Evolutionary conservation across 805 yeast species (phyloP).

Genomic region (Candida pini): DNA sequence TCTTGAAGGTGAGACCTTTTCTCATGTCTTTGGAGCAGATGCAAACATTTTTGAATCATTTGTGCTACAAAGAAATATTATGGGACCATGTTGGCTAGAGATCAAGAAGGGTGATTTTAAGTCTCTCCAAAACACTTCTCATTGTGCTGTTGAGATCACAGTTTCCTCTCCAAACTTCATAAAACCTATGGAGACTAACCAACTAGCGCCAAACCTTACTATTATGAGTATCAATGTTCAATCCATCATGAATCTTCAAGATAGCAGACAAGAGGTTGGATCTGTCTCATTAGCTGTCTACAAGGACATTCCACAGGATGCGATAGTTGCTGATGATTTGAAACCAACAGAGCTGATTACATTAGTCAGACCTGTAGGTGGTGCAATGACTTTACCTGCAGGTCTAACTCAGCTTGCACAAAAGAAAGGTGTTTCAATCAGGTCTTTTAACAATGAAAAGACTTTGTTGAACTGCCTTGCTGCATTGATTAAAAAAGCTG

Average conservation of each 20-base stretch:
- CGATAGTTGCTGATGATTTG: conserved; percentile 58
- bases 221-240: conserved; percentile 73
- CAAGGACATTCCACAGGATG: conserved; percentile 65
- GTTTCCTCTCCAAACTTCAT: conserved; percentile 45
- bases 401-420: conserved; percentile 62
- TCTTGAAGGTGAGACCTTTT: conserved; percentile 69
- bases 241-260: conserved; percentile 68
- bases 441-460: conserved; percentile 67
- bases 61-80: conserved; percentile 72
- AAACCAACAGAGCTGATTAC: conserved; percentile 62
- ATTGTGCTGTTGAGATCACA: conserved; percentile 73
- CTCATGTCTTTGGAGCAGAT: conserved; percentile 73
- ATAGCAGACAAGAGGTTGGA: conserved; percentile 80
- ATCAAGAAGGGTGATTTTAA: conserved; percentile 58
- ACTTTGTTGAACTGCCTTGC: conserved; percentile 69
- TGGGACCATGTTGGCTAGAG: conserved; percentile 98
- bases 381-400: conserved; percentile 59
- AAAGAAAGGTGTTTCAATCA: conserved; percentile 45
- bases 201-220: conserved; percentile 62
- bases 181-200: conserved; percentile 37
- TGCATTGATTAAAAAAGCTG: conserved; percentile 63
- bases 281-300: conserved; percentile 75
- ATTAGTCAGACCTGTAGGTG: conserved; percentile 72
- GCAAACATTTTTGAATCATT: conserved; percentile 78
- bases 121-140: conserved; percentile 59